Conservation (phyloP, 2,329 filamentous ascomycete genomes). For the Parastagonospora nodorum region DNA sequence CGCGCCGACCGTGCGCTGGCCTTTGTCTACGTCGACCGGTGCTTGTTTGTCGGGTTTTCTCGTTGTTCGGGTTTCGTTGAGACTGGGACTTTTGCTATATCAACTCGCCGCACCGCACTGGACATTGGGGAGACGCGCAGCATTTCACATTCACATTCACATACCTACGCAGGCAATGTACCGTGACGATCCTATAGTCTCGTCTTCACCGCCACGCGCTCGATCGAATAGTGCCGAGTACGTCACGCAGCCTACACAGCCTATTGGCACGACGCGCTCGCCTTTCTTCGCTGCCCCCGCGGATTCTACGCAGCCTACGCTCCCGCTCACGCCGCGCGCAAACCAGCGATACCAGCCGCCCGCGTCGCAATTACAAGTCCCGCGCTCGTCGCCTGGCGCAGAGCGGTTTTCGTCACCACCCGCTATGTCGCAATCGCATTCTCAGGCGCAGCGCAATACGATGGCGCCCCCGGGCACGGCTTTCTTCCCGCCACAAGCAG, state of each 20-base stretch:
- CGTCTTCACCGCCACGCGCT: slow-evolving; percentile 36
- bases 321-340: slow-evolving; percentile 56
- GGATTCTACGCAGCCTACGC: slow-evolving; percentile 63
- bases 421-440: slow-evolving; percentile 22
- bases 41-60: slow-evolving; percentile 15
- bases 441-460: slow-evolving; percentile 70
- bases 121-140: background rate
- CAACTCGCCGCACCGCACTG: background rate
- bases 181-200: slow-evolving; percentile 39
- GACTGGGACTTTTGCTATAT: background rate
- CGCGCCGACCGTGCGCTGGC: slow-evolving; percentile 10
- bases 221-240: slow-evolving; percentile 52
- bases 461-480: slow-evolving; percentile 81
- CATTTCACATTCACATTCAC: background rate
- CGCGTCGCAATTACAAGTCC: slow-evolving; percentile 71
- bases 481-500: slow-evolving; percentile 57
- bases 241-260: slow-evolving; percentile 48
- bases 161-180: slow-evolving; percentile 29
- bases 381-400: slow-evolving; percentile 78
- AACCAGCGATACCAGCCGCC: slow-evolving; percentile 31
- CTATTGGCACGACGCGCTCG: slow-evolving; percentile 29
- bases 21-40: slow-evolving; percentile 15
- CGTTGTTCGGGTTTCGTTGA: too few species aligned
- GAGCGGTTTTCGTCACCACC: slow-evolving; percentile 49
- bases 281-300: slow-evolving; percentile 30